Evolutionary conservation across 352 stramenopile genomes (phyloP), one percentile per base, ranked within the genome.

Genomic region (Phytopythium kandeliae): DNA sequence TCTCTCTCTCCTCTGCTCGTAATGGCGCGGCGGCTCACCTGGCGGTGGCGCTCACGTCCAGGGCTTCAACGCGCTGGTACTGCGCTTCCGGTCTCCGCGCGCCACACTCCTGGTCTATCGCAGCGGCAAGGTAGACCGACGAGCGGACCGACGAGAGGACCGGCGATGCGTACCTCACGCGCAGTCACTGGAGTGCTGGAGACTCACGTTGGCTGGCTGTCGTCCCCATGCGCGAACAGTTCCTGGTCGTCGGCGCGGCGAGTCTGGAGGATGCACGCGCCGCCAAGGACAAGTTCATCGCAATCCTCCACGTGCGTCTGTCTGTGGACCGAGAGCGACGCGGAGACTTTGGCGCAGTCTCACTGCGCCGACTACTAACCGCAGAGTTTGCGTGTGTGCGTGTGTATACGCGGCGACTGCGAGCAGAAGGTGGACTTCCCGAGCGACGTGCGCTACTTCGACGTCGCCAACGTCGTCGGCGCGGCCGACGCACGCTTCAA

Each of bases 401-500:
- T 55, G 9, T 22, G 16, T 16, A 33, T 42, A n/a, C n/a, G n/a
- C n/a, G n/a, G n/a, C n/a, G n/a, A n/a, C n/a, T n/a, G n/a, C n/a
- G 16, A 26, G 42, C 38, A 89, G 76, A 90, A 88, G 85, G 55
- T 85, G 1, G 64, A 63, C 4, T 85, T 77, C 42, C 67, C 74
- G 21, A 66, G 65, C 35, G 50, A 78, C 10, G 43, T 73, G 30
- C 62, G 51, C n/a, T 62, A 52, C 12, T 88, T 88, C 41, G 56
- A 51, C 17, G 66, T 88, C 46, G 65, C 63, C 28, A 98, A 98
- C 56, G 72, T 98, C 15, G 86, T 97, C 30, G 79, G 78, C 5
- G 96, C 91, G 30, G 78, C 96, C 15, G 97, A 98, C 55, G 74
- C 99, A 25, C 74, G 82, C 24, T 91, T 96, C 28, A 83, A 78